Evolutionary conservation across 2,329 filamentous ascomycete species (phyloP), one percentile per base, ranked within the genome.

Genomic region (Cadophora gregata): DNA sequence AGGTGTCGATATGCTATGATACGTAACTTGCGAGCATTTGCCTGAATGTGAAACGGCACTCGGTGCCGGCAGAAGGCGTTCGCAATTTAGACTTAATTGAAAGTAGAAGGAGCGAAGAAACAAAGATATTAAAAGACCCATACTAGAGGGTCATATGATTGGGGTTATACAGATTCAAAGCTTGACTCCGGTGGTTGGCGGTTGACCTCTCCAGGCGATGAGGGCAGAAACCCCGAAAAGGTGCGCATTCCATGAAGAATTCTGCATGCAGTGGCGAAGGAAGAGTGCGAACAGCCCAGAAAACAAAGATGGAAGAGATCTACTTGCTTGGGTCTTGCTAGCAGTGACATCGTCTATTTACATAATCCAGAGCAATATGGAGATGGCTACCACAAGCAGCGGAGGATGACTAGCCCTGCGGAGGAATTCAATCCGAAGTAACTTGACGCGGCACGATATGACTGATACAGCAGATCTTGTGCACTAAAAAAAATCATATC

Each of bases 21-120:
- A 31, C 29, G 25, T 60, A 25, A 45, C 16, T 31, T 53, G n/a
- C 10, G 19, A 25, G n/a, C 14, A 64, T 60, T 56, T 67, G 66
- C 63, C 68, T 66, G 64, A 67, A 66, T 68, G 10, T 66, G 66
- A 70, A 65, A 70, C 53, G 63, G 65, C 38, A 64, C 59, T 38
- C 48, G 42, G 56, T 61, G 58, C 62, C 68, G 59, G 50, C 31
- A 65, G 56, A 62, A 64, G 38, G 24, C 58, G 19, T 31, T 21
- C 31, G 42, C 59, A 64, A 42, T 66, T 33, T 64, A 59, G 29
- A 63, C 58, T 8, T 66, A 66, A 66, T 62, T 64, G 36, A 24
- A 67, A 63, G 25, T 8, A 33, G 59, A 61, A 65, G 62, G 38
- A 64, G n/a, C 36, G 25, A 65, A 65, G 36, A 47, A 58, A 50